Base-by-base conservation (phyloP, 1,284 basidiomycete species). In the Leccinum fallax region DNA sequence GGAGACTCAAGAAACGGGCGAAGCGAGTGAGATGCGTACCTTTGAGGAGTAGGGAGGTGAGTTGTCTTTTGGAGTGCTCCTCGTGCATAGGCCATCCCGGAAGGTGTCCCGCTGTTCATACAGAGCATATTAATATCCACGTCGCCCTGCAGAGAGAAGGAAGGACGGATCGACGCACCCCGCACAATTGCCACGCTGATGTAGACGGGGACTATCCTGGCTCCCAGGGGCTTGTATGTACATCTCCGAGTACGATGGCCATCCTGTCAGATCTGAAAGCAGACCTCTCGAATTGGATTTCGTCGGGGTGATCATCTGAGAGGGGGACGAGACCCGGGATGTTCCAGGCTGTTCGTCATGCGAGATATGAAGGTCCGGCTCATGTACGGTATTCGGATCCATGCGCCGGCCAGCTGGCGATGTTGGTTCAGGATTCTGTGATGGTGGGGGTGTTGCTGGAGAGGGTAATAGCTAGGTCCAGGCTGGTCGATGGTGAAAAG, bases 31-130 rank as follows among this genome's bases (percentile, higher is more conserved):
- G 40, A 51, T 11, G 13, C 67, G 46, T 60, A 66, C 64, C 71
- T 72, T 21, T 70, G 70, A 2, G 70, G 71, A 19, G 70, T 74
- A 10, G 70, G 71, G 34, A 74, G 63, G 48, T 73, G 73, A 55
- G 36, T 63, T 49, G 65, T 51, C 56, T 60, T 71, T 58, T 60
- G 65, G 53, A 60, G 55, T 7, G 26, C 34, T 16, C 46, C 59
- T 1, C 30, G 46, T 7, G 49, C 36, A 51, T 57, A 61, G 21
- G 9, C 13, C 38, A 30, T 57, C 34, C 53, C 54, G 24, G 57
- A 62, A 46, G 60, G 58, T 7, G 52, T 61, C 8, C 53, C 63
- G 10, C 71, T 72, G 21, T 34, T 15, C 52, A 40, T 52, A 16
- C 5, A 32, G 21, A 60, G 26, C 4, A 38, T 5, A 54, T 64